These are phyloP conservation scores for Backusella circina DNA, from an alignment of 192 early-diverging fungal genomes.

Conservation along the genomic window DNA sequence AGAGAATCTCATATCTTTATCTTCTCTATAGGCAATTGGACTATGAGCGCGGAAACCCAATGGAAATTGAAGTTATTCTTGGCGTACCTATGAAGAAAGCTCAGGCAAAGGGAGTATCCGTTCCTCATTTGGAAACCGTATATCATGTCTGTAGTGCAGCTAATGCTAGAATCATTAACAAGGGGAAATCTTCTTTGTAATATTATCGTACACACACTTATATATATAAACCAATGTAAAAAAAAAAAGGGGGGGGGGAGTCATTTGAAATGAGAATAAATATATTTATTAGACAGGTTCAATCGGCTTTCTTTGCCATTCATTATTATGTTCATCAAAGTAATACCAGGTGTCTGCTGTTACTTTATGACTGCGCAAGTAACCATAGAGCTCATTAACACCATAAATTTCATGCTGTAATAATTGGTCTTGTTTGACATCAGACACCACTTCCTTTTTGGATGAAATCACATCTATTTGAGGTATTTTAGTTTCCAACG, in stretches of 20 bases:
- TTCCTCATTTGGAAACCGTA: conserved; percentile 21
- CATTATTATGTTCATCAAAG: not conserved
- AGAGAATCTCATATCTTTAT: not conserved
- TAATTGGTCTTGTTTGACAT: conserved; percentile 31
- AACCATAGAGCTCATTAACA: conserved; percentile 24
- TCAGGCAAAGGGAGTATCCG: conserved; percentile 21
- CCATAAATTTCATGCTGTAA: conserved; percentile 32
- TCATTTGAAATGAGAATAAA: not conserved
- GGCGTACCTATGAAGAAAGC: conserved; percentile 33
- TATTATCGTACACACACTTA: not conserved
- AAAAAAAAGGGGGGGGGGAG: no score
- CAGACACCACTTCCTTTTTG: conserved; percentile 29
- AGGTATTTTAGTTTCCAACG: conserved; percentile 35
- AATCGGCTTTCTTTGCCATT: conserved; percentile 13
- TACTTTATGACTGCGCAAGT: conserved; percentile 24
- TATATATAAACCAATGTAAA: not conserved
- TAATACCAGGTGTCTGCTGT: conserved; percentile 27
- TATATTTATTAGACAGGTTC: not conserved
- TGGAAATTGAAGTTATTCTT: conserved; percentile 40
- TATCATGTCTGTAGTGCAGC: conserved; percentile 10
- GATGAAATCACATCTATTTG: conserved; percentile 21
- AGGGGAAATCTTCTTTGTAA: not conserved
- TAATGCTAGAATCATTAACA: not conserved
- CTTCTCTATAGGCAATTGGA: conserved; percentile 32
- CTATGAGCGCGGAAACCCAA: conserved; percentile 38